Evolutionary conservation across 768 basidiomycete genomes (phyloP).

Genomic region (Collybia sordida): DNA sequence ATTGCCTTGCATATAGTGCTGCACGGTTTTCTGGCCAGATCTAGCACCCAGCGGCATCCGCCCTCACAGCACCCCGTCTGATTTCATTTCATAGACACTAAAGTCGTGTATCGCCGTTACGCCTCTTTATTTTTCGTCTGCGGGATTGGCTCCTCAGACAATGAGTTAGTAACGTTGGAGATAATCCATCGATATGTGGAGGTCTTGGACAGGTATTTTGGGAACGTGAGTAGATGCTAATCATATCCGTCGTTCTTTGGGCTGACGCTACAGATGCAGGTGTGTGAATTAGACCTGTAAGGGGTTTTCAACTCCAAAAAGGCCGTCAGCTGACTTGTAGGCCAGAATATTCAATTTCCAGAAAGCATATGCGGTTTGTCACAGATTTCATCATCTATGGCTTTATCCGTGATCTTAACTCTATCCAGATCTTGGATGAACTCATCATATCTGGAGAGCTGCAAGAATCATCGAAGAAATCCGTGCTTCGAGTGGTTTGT

Average conservation of each 20-base stretch:
- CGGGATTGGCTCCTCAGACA: conserved; percentile 80
- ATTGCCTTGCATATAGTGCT: too few relatives aligned
- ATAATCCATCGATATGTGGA: conserved; percentile 95
- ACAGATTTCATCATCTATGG: conserved; percentile 2
- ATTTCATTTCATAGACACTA: conserved; percentile 57
- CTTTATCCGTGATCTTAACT: not conserved
- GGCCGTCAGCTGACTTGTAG: conserved; percentile 6
- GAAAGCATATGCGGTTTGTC: conserved; percentile 88
- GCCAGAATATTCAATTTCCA: conserved; percentile 98
- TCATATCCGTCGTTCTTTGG: not conserved
- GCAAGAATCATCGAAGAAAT: conserved; percentile 96
- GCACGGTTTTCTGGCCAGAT: not conserved
- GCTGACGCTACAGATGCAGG: conserved; percentile 40
- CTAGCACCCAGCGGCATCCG: not conserved
- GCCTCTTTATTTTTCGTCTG: conserved; percentile 95
- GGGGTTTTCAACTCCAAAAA: conserved; percentile 22
- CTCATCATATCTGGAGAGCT: conserved; percentile 96
- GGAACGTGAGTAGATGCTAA: conserved; percentile 63
- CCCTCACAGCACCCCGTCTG: conserved; percentile 6
- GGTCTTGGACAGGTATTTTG: conserved; percentile 87
- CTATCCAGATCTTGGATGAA: conserved; percentile 80
- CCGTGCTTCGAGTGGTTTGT: conserved; percentile 59
- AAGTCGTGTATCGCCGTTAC: conserved; percentile 94
- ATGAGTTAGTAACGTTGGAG: conserved; percentile 90
- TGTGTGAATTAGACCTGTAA: conserved; percentile 94